A percentile compares a stretch with the other conserved stretches of the same genome.
These are phyloP conservation scores for Groenewaldozyma auringiensis DNA, from an alignment of 1,139 yeast species.

Conservation along the genomic window DNA sequence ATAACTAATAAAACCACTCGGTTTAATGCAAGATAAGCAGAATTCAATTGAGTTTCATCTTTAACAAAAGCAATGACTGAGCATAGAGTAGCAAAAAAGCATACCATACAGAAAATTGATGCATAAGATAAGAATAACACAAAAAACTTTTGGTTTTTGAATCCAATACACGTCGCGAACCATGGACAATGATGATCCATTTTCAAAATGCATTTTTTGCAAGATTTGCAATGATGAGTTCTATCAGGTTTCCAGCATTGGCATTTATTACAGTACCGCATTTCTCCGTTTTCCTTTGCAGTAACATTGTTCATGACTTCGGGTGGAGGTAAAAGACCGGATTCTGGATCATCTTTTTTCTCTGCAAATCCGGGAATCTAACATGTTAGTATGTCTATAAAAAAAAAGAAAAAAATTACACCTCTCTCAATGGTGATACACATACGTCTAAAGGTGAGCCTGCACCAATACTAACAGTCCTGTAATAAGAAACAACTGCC, in stretches of 20 bases:
- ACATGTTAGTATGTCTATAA: neutral
- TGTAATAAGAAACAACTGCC: constrained; percentile 41
- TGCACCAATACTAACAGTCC: constrained; percentile 52
- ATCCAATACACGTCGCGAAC: constrained; percentile 89
- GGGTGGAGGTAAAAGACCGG: constrained; percentile 30
- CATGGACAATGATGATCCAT: constrained; percentile 93
- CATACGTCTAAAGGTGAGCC: constrained; percentile 37
- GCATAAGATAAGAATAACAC: constrained; percentile 63
- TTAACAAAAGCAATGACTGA: constrained; percentile 47
- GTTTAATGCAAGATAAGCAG: constrained; percentile 46
- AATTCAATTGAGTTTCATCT: constrained; percentile 25
- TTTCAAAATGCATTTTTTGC: constrained; percentile 32
- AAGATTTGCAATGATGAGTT: constrained; percentile 36
- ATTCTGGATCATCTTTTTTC: constrained; percentile 16
- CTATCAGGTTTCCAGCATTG: constrained; percentile 89
- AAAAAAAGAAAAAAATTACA: too few species aligned
- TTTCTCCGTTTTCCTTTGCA: constrained; percentile 40
- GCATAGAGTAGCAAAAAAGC: constrained; percentile 34
- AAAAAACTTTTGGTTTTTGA: constrained; percentile 68
- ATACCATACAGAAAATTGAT: constrained; percentile 41
- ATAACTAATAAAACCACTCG: constrained; percentile 54
- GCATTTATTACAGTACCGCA: constrained; percentile 66
- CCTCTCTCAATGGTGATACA: neutral
- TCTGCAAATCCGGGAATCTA: constrained; percentile 19
- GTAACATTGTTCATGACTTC: constrained; percentile 31